Conservation (phyloP, 1,139 yeast species). For the Zygosaccharomyces sapae region DNA sequence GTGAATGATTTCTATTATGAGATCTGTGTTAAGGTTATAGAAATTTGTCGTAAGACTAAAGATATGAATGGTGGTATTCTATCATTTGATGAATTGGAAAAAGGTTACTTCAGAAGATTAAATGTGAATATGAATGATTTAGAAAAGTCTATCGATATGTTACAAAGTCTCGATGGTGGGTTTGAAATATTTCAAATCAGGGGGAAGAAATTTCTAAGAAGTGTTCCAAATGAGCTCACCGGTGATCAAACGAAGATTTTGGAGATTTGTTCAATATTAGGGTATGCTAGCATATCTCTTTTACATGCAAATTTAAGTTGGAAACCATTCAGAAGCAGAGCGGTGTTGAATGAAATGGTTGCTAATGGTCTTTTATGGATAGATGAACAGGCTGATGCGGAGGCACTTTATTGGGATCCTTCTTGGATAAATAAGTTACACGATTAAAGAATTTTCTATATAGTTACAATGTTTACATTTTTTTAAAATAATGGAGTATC, state of each 20-base stretch:
- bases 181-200: conserved; percentile 42
- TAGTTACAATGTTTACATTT: neutral
- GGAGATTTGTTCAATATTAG: conserved; percentile 71
- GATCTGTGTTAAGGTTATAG: conserved; percentile 67
- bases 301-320: conserved; percentile 70
- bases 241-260: conserved; percentile 65
- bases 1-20: conserved; percentile 60
- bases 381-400: conserved; percentile 50
- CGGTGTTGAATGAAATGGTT: conserved; percentile 74
- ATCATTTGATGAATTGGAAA: conserved; percentile 54
- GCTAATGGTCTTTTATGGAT: conserved; percentile 80
- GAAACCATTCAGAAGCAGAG: conserved; percentile 57
- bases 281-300: conserved; percentile 59
- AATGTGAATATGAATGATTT: conserved; percentile 47
- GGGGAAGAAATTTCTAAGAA: conserved; percentile 42
- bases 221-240: conserved; percentile 51
- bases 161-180: conserved; percentile 45
- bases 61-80: conserved; percentile 78
- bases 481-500: neutral
- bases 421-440: conserved; percentile 40
- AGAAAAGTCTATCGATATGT: conserved; percentile 44
- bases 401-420: conserved; percentile 62
- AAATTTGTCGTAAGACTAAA: conserved; percentile 65
- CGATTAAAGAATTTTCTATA: neutral
- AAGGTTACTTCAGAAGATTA: conserved; percentile 37